Evolutionary conservation across 2,329 filamentous ascomycete genomes (phyloP).

Genomic region (Cytospora mali): DNA sequence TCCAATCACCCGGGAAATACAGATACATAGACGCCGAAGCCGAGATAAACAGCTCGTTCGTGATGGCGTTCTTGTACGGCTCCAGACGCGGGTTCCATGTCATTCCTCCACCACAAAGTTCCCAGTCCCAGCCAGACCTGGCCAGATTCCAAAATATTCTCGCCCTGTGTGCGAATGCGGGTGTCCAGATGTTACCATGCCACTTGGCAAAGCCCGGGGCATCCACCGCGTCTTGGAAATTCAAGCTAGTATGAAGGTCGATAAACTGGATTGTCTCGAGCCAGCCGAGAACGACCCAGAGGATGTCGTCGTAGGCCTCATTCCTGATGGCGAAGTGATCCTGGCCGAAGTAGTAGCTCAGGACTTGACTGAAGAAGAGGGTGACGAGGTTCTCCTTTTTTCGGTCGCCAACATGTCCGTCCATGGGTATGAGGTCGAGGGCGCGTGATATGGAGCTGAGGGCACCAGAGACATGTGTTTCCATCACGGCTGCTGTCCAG

Average conservation of each 20-base stretch:
- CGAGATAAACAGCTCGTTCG: conserved; percentile 86
- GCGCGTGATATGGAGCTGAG: conserved; percentile 71
- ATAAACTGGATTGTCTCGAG: conserved; percentile 80
- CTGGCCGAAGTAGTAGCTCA: conserved; percentile 85
- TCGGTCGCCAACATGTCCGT: conserved; percentile 43
- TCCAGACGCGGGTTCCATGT: conserved; percentile 79
- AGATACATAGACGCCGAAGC: conserved; percentile 89
- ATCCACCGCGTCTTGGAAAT: conserved; percentile 49
- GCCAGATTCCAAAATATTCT: conserved; percentile 85
- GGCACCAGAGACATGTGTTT: conserved; percentile 75
- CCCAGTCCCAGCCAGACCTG: conserved; percentile 76
- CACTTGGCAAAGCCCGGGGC: conserved; percentile 49
- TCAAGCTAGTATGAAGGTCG: conserved; percentile 64
- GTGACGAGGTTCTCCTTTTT: conserved; percentile 78
- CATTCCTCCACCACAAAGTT: conserved; percentile 85
- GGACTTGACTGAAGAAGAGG: conserved; percentile 75
- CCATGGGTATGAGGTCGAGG: conserved; percentile 43
- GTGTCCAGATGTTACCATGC: conserved; percentile 76
- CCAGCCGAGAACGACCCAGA: conserved; percentile 95
- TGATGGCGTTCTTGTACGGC: conserved; percentile 96
- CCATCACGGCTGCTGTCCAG: conserved; percentile 87
- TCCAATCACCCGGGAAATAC: conserved; percentile 79
- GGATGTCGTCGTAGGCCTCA: conserved; percentile 86
- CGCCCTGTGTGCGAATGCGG: conserved; percentile 79
- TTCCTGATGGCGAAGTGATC: conserved; percentile 73